Percentiles rank a stretch among this genome's conserved stretches.
Evolutionary conservation across 495 filamentous ascomycete genomes (phyloP).

Genomic region (Xylaria flabelliformis): DNA sequence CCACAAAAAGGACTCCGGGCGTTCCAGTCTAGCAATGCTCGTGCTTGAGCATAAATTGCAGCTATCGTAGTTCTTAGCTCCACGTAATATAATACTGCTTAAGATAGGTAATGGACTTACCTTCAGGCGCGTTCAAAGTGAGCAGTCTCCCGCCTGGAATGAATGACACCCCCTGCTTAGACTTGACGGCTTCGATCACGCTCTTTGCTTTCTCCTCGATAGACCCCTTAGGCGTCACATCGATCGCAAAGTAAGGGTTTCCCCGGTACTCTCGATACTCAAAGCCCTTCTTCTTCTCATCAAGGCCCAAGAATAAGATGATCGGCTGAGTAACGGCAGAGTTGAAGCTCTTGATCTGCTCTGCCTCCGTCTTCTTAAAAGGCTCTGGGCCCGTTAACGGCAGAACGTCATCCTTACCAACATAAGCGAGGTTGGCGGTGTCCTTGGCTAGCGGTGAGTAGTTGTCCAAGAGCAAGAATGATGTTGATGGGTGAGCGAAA

Average conservation of each 20-base stretch:
- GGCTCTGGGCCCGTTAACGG: slow-evolving; percentile 73
- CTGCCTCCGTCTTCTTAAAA: slow-evolving; percentile 74
- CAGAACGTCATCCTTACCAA: slow-evolving; percentile 65
- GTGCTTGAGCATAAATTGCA: slow-evolving; percentile 89
- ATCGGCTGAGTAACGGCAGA: slow-evolving; percentile 68
- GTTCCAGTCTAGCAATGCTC: slow-evolving; percentile 95
- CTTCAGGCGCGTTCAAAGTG: slow-evolving; percentile 51
- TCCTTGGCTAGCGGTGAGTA: slow-evolving; percentile 75
- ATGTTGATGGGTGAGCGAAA: slow-evolving; percentile 70
- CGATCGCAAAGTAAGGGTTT: slow-evolving; percentile 84
- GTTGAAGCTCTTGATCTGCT: slow-evolving; percentile 74
- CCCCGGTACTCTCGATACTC: slow-evolving; percentile 67
- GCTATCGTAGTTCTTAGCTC: slow-evolving; percentile 53
- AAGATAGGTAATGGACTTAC: slow-evolving; percentile 35
- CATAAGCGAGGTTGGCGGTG: slow-evolving; percentile 63
- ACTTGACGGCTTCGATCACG: slow-evolving; percentile 44
- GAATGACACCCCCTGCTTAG: slow-evolving; percentile 36
- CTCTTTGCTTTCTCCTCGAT: slow-evolving; percentile 64
- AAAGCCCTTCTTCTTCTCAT: slow-evolving; percentile 66
- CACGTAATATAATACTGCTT: not conserved
- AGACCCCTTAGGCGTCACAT: slow-evolving; percentile 76
- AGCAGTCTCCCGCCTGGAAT: slow-evolving; percentile 44
- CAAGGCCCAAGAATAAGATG: slow-evolving; percentile 85
- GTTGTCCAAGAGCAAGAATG: slow-evolving; percentile 79
- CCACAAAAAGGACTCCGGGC: slow-evolving; percentile 89